Evolutionary conservation across 1,284 basidiomycete genomes (phyloP), one percentile per base, ranked within the genome.

Genomic region (Tetrapyrgos nigripes): DNA sequence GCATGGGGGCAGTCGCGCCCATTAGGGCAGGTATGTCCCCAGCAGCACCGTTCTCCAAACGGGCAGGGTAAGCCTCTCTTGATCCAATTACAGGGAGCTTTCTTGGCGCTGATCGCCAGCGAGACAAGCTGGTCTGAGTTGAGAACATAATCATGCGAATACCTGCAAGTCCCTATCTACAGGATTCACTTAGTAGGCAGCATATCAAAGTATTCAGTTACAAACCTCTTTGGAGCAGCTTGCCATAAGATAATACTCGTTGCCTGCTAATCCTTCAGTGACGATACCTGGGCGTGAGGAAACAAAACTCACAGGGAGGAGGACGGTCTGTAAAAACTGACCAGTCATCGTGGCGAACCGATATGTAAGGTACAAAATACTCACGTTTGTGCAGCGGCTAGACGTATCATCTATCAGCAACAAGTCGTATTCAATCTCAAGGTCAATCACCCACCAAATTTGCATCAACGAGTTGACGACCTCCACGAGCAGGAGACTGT

Each of bases 1-100:
- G 85, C 70, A 69, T 87, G 85, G 63, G 84, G 85, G 65, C 85
- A 85, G 64, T 85, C 84, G 10, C 84, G 78, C n/a, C 91, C 91
- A 64, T 87, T 88, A 11, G 90, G 90, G 68, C 90, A 92, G n/a
- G 83, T 77, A 70, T 92, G 90, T 4, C 90, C 90, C 89, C 90
- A 92, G 71, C 89, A 91, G 66, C 90, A 92, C 59, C 76, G 76
- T 44, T 85, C 82, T 48, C 87, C 89, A 62, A 86, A 87, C 6
- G 89, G 88, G 63, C 90, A 92, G 52, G 80, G 79, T 28, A 87
- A 74, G 37, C 88, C 90, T 92, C 87, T 89, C 72, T 92, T 92
- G 19, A 91, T 75, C 78, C 88, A 90, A 68, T 89, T 90, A 73
- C 90, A 92, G 0, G 90, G 91, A 0, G 89, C 89, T 64, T 91